A percentile compares a stretch with the other conserved stretches of the same genome.
Evolutionary conservation across 1,139 yeast species (phyloP).

Genomic region (Barnettozyma hawaiiensis): DNA sequence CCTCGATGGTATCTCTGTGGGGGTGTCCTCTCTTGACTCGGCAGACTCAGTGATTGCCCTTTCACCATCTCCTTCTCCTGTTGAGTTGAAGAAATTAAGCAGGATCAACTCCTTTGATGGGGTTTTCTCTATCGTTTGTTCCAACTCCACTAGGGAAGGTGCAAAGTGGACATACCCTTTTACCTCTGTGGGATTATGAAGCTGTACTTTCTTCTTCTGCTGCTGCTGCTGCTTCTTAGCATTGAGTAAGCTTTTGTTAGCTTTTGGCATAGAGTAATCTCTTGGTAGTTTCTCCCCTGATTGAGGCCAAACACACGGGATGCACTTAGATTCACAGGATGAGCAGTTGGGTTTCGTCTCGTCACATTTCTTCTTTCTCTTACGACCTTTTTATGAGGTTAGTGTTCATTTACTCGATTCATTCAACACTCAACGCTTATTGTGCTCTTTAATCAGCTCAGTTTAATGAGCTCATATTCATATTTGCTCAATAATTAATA

Average conservation of each 20-base stretch:
- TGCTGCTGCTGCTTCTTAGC: constrained; percentile 4
- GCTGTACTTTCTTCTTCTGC: not conserved
- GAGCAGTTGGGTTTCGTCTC: constrained; percentile 37
- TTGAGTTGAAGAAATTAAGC: not conserved
- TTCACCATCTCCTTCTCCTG: not conserved
- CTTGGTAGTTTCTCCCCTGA: constrained; percentile 32
- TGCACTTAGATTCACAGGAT: constrained; percentile 35
- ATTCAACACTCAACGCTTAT: no score
- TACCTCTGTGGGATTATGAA: not conserved
- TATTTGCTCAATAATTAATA: not conserved
- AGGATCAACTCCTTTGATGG: not conserved
- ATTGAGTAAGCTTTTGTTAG: constrained; percentile 15
- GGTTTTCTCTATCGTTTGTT: not conserved
- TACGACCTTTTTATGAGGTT: constrained; percentile 25
- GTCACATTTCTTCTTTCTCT: constrained; percentile 47
- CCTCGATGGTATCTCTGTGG: not conserved
- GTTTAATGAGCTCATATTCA: not conserved
- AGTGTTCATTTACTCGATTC: not conserved
- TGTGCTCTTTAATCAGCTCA: no score
- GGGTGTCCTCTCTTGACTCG: not conserved
- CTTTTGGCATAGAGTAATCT: constrained; percentile 19
- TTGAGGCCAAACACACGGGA: constrained; percentile 39
- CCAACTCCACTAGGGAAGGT: not conserved
- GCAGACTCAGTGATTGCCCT: not conserved
- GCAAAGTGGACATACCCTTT: constrained; percentile 4